phyloP scores from a whole-genome alignment of 352 stramenopile species.

The Phytophthora pinifolia region DNA sequence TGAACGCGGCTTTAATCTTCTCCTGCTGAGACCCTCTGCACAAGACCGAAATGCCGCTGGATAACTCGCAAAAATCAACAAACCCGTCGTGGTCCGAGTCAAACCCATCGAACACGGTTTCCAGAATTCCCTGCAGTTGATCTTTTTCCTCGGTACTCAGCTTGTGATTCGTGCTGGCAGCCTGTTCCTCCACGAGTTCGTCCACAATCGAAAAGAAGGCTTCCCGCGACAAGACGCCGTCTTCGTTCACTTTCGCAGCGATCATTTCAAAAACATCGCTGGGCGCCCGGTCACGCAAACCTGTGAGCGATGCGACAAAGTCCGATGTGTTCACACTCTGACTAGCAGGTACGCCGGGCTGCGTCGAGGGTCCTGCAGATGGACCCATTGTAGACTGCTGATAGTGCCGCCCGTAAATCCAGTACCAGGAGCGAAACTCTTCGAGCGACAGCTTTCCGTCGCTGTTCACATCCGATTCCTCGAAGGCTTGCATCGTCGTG shows the following conservation, averaged over 20 bases:
- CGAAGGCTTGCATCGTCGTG: constrained; percentile 83
- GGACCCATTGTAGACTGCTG: constrained; percentile 15
- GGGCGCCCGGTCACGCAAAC: constrained; percentile 49
- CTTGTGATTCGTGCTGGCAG: constrained; percentile 22
- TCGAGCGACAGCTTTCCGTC: constrained; percentile 75
- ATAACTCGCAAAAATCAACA: constrained; percentile 87
- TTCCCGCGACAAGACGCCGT: constrained; percentile 69
- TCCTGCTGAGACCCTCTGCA: constrained; percentile 78
- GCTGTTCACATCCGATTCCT: constrained; percentile 84
- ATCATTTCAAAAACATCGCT: constrained; percentile 85
- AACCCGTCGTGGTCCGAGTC: constrained; percentile 75
- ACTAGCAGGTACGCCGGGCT: constrained; percentile 1
- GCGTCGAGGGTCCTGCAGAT: constrained; percentile 2
- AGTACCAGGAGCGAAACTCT: constrained; percentile 87
- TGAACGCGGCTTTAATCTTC: constrained; percentile 82
- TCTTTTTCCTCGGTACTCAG: constrained; percentile 30
- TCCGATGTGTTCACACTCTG: constrained; percentile 53
- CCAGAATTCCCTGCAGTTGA: constrained; percentile 54
- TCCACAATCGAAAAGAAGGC: constrained; percentile 74
- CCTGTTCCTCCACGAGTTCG: constrained; percentile 50
- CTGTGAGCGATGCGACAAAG: constrained; percentile 57
- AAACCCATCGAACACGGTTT: constrained; percentile 76
- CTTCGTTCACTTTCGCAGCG: constrained; percentile 77
- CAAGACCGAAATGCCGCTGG: constrained; percentile 81
- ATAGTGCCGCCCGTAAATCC: constrained; percentile 26